Evolutionary conservation across 257 asterid genomes (phyloP).

Genomic region (Jaltomata sinuosa): DNA sequence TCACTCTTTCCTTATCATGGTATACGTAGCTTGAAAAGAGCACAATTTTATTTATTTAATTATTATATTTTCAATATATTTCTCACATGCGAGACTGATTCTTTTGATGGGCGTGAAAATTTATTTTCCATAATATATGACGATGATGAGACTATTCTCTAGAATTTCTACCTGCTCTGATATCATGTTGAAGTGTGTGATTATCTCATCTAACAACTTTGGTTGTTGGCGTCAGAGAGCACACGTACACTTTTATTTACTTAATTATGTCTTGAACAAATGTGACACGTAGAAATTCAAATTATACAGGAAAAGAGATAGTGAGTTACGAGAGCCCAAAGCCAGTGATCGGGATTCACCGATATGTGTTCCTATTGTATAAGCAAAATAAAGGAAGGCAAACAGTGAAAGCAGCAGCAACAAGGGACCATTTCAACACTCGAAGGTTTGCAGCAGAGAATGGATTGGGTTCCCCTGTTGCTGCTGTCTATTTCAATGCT

Average conservation of each 20-base stretch:
- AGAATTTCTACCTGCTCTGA: no score
- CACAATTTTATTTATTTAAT: neutral
- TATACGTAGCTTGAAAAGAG: neutral
- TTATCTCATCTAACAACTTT: no score
- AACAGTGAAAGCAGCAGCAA: constrained; percentile 38
- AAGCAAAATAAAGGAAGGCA: constrained; percentile 50
- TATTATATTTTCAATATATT: neutral
- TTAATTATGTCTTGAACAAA: neutral
- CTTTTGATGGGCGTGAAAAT: neutral
- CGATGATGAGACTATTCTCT: no score
- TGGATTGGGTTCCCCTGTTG: constrained; percentile 61
- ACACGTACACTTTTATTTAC: neutral
- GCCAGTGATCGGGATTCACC: constrained; percentile 82
- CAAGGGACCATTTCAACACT: constrained; percentile 64
- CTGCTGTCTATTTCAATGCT: constrained; percentile 78
- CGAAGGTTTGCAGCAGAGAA: constrained; percentile 46
- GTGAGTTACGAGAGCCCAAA: constrained; percentile 61
- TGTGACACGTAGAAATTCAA: neutral
- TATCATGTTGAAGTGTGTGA: no score
- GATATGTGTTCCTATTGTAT: constrained; percentile 61
- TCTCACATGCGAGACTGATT: neutral
- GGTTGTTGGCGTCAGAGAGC: no score
- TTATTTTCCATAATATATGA: neutral
- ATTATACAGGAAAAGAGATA: constrained; percentile 53
- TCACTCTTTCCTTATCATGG: neutral